phyloP scores from a whole-genome alignment of 192 early-diverging fungal genomes.

The Rhizophagus clarus region DNA sequence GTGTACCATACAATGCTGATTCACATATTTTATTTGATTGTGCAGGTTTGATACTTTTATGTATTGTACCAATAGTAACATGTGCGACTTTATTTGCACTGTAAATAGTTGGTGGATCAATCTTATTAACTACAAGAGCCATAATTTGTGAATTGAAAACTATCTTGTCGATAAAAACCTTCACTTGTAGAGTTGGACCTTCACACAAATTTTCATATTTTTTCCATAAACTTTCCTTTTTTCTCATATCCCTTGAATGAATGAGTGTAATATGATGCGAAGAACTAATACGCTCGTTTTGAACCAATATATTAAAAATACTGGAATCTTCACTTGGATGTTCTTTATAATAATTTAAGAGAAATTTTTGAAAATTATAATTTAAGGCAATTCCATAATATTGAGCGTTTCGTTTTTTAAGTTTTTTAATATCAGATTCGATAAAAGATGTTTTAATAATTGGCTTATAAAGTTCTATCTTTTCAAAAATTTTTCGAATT shows the following conservation, averaged over 20 bases:
- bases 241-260: slow-evolving; percentile 39
- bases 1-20: background rate
- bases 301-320: slow-evolving; percentile 30
- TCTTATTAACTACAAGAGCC: slow-evolving; percentile 33
- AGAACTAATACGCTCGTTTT: slow-evolving; percentile 30
- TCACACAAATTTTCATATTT: slow-evolving; percentile 25
- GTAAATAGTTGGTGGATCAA: slow-evolving; percentile 21
- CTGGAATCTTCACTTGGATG: slow-evolving; percentile 31
- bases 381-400: slow-evolving; percentile 33
- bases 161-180: slow-evolving; percentile 46
- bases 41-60: slow-evolving; percentile 40
- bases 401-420: slow-evolving; percentile 26
- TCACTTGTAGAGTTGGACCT: slow-evolving; percentile 30
- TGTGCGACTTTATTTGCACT: slow-evolving; percentile 38
- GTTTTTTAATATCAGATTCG: too few relatives aligned
- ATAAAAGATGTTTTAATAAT: slow-evolving; percentile 37
- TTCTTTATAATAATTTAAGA: slow-evolving; percentile 21
- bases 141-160: slow-evolving; percentile 52
- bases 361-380: slow-evolving; percentile 34
- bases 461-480: slow-evolving; percentile 47
- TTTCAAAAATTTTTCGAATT: slow-evolving; percentile 54
- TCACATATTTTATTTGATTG: slow-evolving; percentile 31
- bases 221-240: slow-evolving; percentile 34
- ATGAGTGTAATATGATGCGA: slow-evolving; percentile 57
- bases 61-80: slow-evolving; percentile 47